Evolutionary conservation across 805 yeast genomes (phyloP), one percentile per base, ranked within the genome.

Genomic region (Candida cerambycidarum): DNA sequence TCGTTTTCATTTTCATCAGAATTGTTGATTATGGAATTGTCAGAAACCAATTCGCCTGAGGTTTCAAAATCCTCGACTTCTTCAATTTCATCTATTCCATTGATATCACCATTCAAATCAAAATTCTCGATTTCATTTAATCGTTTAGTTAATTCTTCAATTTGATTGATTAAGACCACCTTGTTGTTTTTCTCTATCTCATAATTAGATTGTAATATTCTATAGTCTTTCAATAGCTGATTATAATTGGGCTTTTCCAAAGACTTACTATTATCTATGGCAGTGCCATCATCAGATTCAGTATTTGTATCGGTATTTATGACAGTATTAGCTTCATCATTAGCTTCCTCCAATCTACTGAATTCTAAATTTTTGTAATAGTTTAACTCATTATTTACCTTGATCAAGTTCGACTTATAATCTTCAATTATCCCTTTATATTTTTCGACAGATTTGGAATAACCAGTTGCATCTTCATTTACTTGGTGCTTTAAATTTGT

Each of bases 141-240:
- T 42, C 71, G 70, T 40, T 63, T 67, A 34, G 74, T 68, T 45
- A 77, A 59, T 49, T 62, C 59, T 52, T 78, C 83, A 32, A 78
- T 63, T 57, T 78, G 81, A 51, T 77, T 82, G 37, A 78, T 75
- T 39, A 78, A 72, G 35, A 74, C 61, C 44, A 72, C 63, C 50
- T 76, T 76, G 30, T 80, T 75, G 51, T 70, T 76, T 37, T 69
- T 67, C 51, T 78, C 83, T 17, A 78, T 59, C 48, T 78, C 82
- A 48, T 66, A 70, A 48, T 78, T 78, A 41, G 73, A 68, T 51
- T 73, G 71, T 15, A 78, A 59, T 2, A 74, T 67, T 39, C 62
- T 62, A 50, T 52, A 67, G 34, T 68, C 69, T 41, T 59, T 67
- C 27, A 57, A 42, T 18, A 71, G 49, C 41, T 60, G 55, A 34